A percentile compares a stretch with the other conserved stretches of the same genome.
phyloP scores from a whole-genome alignment of 2,329 filamentous ascomycete genomes.

The Elsinoe fawcettii region DNA sequence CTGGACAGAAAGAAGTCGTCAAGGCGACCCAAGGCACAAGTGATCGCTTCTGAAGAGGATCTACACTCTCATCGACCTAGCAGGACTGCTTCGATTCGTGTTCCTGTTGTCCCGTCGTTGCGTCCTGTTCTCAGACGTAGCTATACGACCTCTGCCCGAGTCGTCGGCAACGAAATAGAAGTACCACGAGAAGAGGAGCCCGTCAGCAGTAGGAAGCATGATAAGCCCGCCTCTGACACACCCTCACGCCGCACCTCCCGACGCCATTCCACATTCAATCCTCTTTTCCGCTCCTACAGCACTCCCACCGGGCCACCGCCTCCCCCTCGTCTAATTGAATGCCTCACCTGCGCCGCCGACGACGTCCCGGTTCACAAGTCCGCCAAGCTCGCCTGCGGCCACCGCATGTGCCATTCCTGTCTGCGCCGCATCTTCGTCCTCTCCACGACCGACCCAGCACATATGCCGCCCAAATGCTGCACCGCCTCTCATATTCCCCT shows the following conservation, averaged over 20 bases:
- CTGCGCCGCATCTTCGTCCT: slow-evolving; percentile 66
- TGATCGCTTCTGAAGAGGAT: background rate
- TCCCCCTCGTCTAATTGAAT: slow-evolving; percentile 43
- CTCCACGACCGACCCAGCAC: slow-evolving; percentile 66
- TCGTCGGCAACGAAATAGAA: background rate
- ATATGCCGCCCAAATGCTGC: slow-evolving; percentile 83
- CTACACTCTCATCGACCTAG: background rate
- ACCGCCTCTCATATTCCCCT: slow-evolving; percentile 63
- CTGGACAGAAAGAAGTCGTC: background rate
- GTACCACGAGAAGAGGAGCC: background rate
- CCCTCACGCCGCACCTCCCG: slow-evolving; percentile 5
- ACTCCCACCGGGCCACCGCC: slow-evolving; percentile 17
- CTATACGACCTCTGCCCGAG: slow-evolving; percentile 9
- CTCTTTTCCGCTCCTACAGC: slow-evolving; percentile 20
- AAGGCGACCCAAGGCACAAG: background rate
- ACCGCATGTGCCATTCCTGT: slow-evolving; percentile 73
- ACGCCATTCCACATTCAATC: slow-evolving; percentile 19
- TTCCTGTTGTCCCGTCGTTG: background rate
- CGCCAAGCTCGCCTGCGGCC: slow-evolving; percentile 66
- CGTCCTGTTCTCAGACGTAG: slow-evolving; percentile 5
- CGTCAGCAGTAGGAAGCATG: background rate
- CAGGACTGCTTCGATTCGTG: background rate
- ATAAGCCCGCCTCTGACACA: background rate
- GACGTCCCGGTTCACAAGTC: slow-evolving; percentile 57
- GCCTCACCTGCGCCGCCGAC: slow-evolving; percentile 62